These are phyloP conservation scores for Penicillium lagena DNA, from an alignment of 495 filamentous ascomycete species.

Conservation along the genomic window DNA sequence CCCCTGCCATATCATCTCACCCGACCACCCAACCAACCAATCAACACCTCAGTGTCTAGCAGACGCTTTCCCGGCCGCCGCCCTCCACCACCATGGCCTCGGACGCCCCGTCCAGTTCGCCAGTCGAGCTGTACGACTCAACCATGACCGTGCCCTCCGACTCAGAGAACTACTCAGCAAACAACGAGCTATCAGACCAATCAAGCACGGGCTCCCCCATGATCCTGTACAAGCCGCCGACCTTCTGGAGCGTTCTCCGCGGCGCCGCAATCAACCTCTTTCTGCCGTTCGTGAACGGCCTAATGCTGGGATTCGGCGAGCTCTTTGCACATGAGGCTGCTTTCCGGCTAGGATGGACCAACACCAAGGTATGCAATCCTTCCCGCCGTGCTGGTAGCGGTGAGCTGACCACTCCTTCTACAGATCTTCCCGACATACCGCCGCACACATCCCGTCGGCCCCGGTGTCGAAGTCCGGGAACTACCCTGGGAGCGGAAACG, in stretches of 20 bases:
- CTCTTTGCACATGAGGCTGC: slow-evolving; percentile 93
- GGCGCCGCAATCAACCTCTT: slow-evolving; percentile 93
- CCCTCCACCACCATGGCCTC: slow-evolving; percentile 32
- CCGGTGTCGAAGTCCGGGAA: slow-evolving; percentile 58
- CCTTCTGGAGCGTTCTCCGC: slow-evolving; percentile 73
- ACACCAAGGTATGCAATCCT: slow-evolving; percentile 70
- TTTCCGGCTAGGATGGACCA: slow-evolving; percentile 85
- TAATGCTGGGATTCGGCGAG: slow-evolving; percentile 98
- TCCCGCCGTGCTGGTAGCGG: not conserved
- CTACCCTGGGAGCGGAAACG: slow-evolving; percentile 44
- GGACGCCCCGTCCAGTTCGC: slow-evolving; percentile 37
- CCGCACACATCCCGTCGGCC: slow-evolving; percentile 51
- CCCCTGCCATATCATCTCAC: too few species aligned
- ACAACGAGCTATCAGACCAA: slow-evolving; percentile 53
- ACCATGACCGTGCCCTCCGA: slow-evolving; percentile 82
- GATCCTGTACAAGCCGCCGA: slow-evolving; percentile 85
- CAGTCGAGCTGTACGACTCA: slow-evolving; percentile 65
- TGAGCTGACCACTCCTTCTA: not conserved
- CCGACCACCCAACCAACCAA: too few species aligned
- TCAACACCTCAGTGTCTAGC: too few species aligned
- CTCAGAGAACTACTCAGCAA: slow-evolving; percentile 81
- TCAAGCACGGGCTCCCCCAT: slow-evolving; percentile 69
- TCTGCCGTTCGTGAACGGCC: slow-evolving; percentile 91
- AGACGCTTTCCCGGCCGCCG: not conserved
- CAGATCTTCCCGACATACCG: slow-evolving; percentile 63